These are phyloP conservation scores for Trichothecium roseum DNA, from an alignment of 2,329 filamentous ascomycete genomes.

Conservation along the genomic window DNA sequence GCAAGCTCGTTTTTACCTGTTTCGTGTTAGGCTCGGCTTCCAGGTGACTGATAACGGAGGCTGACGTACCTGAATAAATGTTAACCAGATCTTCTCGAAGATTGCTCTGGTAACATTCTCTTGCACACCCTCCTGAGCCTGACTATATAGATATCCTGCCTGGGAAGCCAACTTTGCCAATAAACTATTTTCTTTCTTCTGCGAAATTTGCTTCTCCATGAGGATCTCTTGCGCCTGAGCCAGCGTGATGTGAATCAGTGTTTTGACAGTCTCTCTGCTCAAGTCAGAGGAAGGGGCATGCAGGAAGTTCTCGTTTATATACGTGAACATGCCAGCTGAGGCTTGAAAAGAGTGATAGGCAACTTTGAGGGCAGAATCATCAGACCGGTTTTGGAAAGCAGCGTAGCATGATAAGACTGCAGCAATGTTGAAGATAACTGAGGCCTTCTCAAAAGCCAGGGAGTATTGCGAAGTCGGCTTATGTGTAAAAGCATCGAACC, in stretches of 20 bases:
- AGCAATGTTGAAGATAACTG: conserved; percentile 98
- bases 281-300: conserved; percentile 95
- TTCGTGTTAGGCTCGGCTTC: neutral
- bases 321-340: conserved; percentile 98
- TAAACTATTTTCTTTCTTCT: conserved; percentile 85
- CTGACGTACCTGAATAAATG: conserved; percentile 60
- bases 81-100: conserved; percentile 89
- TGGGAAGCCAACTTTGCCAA: conserved; percentile 90
- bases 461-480: conserved; percentile 97
- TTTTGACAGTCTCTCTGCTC: conserved; percentile 91
- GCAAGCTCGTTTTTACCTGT: conserved; percentile 67
- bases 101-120: conserved; percentile 85
- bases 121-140: conserved; percentile 81
- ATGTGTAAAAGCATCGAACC: conserved; percentile 99
- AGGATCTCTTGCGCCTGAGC: conserved; percentile 97
- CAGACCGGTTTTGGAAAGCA: conserved; percentile 80
- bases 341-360: conserved; percentile 98
- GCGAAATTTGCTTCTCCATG: conserved; percentile 86
- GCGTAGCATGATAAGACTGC: conserved; percentile 94
- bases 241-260: conserved; percentile 82
- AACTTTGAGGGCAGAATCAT: conserved; percentile 88
- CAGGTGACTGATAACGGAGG: neutral
- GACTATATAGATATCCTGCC: conserved; percentile 75
- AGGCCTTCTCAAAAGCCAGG: conserved; percentile 94
- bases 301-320: conserved; percentile 99